Conservation (phyloP, 148 eudicot species). For the Chenopodium formosanum region DNA sequence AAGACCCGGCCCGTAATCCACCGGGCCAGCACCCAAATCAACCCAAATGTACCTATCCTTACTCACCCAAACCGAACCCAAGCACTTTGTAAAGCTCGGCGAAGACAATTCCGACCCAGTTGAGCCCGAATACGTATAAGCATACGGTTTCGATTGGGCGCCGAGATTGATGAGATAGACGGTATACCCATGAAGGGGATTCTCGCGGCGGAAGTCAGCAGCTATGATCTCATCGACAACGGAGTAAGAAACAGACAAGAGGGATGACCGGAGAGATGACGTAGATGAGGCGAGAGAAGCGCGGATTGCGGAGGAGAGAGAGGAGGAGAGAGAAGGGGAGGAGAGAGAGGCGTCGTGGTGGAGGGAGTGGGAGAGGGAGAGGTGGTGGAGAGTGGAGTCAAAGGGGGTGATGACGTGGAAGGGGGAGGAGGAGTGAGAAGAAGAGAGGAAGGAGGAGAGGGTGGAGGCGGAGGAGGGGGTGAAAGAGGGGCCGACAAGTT, state of each 20-base stretch:
- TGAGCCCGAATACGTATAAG: conserved; percentile 42
- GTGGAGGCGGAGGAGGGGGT: conserved; percentile 45
- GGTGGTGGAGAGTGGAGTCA: conserved; percentile 27
- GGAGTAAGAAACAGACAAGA: conserved; percentile 44
- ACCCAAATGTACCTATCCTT: conserved; percentile 76
- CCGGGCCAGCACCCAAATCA: conserved; percentile 85
- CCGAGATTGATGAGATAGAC: conserved; percentile 69
- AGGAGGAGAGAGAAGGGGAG: conserved; percentile 42
- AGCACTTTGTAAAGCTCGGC: conserved; percentile 54
- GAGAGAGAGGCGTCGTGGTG: conserved; percentile 44
- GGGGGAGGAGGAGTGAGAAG: conserved; percentile 51
- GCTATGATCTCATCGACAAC: conserved; percentile 49
- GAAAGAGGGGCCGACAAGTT: conserved; percentile 59
- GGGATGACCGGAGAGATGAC: conserved; percentile 52
- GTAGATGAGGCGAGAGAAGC: conserved; percentile 36
- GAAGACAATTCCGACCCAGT: conserved; percentile 51
- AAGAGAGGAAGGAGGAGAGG: conserved; percentile 46
- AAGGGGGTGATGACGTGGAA: conserved; percentile 67
- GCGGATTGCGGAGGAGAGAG: conserved; percentile 41
- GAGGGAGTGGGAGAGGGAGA: conserved; percentile 55
- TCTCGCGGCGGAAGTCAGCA: conserved; percentile 39
- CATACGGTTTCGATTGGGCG: conserved; percentile 56
- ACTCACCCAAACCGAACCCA: conserved; percentile 68
- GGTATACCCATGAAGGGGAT: conserved; percentile 37
- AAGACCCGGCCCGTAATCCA: conserved; percentile 88